Evolutionary conservation across 306 rosid genomes (phyloP), one percentile per base, ranked within the genome.

Genomic region (Dryas alaskensis): DNA sequence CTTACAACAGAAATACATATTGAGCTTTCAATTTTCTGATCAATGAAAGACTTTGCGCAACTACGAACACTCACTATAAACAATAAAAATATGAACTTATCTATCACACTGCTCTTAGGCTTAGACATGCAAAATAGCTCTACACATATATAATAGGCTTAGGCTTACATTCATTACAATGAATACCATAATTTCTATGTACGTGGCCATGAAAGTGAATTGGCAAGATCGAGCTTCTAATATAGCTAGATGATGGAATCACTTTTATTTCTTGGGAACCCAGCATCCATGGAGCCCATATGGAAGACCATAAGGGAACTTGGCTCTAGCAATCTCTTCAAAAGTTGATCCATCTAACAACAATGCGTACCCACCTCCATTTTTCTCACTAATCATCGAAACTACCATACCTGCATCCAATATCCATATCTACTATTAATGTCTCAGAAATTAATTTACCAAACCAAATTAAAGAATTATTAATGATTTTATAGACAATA

Each of bases 271-370:
- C 39, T 73, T 83, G 40, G 98, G 96, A 79, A 93, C 86, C 98
- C 98, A 93, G 80, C 98, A 93, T 64, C 98, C 98, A 79, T 93
- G 98, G 78, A 93, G 82, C 0, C 98, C 98, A 66, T 93, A 91
- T 25, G 97, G 97, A 77, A 93, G 93, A 57, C 91, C 96, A 64
- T 88, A 87, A 60, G 99, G 99, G 87, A 92, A 89, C 74, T 89
- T 88, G 16, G 99, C 99, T 67, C 97, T 84, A 27, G 99, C 99
- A 66, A 94, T 81, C 88, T 94, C 99, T 83, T 87, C 78, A 63
- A 94, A 94, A 45, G 78, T 87, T 31, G 88, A 84, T 65, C 95
- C 99, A 78, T 94, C 97, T 59, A 94, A 84, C 52, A 94, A 5
- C 69, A 94, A 75, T 0, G 97, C 99, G 67, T 75, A 92, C 46